Evolutionary conservation across 2,329 filamentous ascomycete species (phyloP).

Genomic region (Colletotrichum sp.): DNA sequence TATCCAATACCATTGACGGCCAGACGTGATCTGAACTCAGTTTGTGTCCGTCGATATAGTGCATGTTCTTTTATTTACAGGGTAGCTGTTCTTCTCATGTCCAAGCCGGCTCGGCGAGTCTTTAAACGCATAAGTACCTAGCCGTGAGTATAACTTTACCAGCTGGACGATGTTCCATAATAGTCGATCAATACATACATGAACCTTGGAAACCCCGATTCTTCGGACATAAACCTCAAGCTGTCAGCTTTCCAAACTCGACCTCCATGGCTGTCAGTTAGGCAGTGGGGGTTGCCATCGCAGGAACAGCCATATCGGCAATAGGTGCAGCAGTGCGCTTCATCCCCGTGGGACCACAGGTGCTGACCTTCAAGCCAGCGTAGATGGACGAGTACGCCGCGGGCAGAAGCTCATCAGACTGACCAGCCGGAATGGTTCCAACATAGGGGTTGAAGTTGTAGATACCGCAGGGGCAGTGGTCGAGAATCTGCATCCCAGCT

Average conservation of each 20-base stretch:
- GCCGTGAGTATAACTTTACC: not conserved
- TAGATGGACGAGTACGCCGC: conserved; percentile 33
- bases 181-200: not conserved
- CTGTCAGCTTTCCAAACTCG: not conserved
- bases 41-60: not conserved
- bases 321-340: not conserved
- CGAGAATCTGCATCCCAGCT: conserved; percentile 53
- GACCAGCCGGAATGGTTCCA: conserved; percentile 48
- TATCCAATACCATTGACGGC: not conserved
- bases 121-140: not conserved
- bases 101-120: not conserved
- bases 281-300: not conserved
- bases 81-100: not conserved
- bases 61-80: not conserved
- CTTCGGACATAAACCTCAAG: not conserved
- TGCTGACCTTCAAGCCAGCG: conserved; percentile 31
- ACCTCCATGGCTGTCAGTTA: not conserved
- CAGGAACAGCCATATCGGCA: not conserved
- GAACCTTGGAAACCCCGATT: not conserved
- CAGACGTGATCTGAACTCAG: not conserved
- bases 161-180: not conserved
- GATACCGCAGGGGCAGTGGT: conserved; percentile 54
- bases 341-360: conserved; percentile 22
- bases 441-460: conserved; percentile 65
- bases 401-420: conserved; percentile 38